A percentile compares a stretch with the other conserved stretches of the same genome.
Evolutionary conservation across 257 asterid species (phyloP).

Genomic region (Anisodus acutangulus): DNA sequence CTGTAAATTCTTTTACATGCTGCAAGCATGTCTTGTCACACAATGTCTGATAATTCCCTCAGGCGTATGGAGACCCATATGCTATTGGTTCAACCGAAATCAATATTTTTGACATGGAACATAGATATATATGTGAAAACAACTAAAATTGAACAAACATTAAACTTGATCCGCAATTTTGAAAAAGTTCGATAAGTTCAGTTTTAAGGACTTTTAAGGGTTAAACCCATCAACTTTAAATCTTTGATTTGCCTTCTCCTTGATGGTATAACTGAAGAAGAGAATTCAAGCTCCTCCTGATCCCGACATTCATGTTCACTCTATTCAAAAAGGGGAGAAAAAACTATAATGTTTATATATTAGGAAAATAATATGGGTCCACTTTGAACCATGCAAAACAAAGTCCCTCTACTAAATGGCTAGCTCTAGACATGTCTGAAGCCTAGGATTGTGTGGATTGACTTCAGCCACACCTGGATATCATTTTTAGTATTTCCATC

Average conservation of each 20-base stretch:
- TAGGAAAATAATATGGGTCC: not conserved
- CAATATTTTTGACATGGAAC: not conserved
- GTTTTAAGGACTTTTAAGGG: not conserved
- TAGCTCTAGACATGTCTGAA: not conserved
- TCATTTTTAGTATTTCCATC: not conserved
- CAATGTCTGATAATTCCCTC: not conserved
- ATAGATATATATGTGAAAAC: not conserved
- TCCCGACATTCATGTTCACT: not conserved
- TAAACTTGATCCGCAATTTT: not conserved
- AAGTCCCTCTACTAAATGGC: constrained; percentile 6
- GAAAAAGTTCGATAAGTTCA: not conserved
- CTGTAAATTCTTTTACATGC: not conserved
- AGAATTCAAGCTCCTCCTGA: not conserved
- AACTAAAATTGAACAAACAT: not conserved
- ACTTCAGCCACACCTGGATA: not conserved
- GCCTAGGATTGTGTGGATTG: not conserved
- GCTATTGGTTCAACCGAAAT: not conserved
- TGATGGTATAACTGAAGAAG: not conserved
- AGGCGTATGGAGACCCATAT: not conserved
- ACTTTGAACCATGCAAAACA: not conserved
- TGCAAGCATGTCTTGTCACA: not conserved
- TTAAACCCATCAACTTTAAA: not conserved
- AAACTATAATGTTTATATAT: not conserved
- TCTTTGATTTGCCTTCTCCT: not conserved
- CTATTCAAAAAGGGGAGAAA: not conserved